Conservation (phyloP, 768 basidiomycete genomes). For the Hysterangium stoloniferum region DNA sequence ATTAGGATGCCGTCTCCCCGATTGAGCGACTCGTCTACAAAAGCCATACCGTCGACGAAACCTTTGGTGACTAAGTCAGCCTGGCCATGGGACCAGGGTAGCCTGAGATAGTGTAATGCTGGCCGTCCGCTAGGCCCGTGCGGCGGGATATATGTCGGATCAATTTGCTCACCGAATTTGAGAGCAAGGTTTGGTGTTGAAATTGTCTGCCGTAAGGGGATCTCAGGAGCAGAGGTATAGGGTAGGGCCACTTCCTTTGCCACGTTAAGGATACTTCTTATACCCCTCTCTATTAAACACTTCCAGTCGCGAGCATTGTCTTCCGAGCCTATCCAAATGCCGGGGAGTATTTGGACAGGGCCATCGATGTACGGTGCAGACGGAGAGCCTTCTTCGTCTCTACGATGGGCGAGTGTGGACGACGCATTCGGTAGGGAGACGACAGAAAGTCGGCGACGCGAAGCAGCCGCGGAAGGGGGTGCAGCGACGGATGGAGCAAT, state of each 20-base stretch:
- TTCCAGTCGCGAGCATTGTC: slow-evolving; percentile 85
- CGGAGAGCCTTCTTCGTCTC: slow-evolving; percentile 51
- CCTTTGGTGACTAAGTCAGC: slow-evolving; percentile 74
- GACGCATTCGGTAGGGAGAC: slow-evolving; percentile 56
- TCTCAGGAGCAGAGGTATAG: slow-evolving; percentile 42
- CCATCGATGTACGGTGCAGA: slow-evolving; percentile 70
- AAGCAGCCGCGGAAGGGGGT: slow-evolving; percentile 24
- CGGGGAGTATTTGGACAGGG: slow-evolving; percentile 77
- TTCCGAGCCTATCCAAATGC: slow-evolving; percentile 86
- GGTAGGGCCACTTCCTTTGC: slow-evolving; percentile 84
- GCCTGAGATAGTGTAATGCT: slow-evolving; percentile 79
- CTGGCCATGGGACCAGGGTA: slow-evolving; percentile 93
- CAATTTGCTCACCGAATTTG: slow-evolving; percentile 21
- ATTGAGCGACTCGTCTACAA: slow-evolving; percentile 67
- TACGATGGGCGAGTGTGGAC: slow-evolving; percentile 49
- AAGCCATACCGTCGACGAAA: slow-evolving; percentile 73
- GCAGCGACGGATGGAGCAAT: slow-evolving; percentile 27
- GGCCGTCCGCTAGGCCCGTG: slow-evolving; percentile 65
- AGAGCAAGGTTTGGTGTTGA: slow-evolving; percentile 60
- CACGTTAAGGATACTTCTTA: slow-evolving; percentile 81
- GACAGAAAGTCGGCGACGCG: slow-evolving; percentile 57
- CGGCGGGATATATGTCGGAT: slow-evolving; percentile 52
- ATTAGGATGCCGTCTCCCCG: slow-evolving; percentile 77
- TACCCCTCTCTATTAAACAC: slow-evolving; percentile 59
- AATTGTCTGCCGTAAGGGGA: slow-evolving; percentile 49